These are phyloP conservation scores for Fallopia convolvulus DNA, from an alignment of 148 eudicot genomes.

Conservation along the genomic window DNA sequence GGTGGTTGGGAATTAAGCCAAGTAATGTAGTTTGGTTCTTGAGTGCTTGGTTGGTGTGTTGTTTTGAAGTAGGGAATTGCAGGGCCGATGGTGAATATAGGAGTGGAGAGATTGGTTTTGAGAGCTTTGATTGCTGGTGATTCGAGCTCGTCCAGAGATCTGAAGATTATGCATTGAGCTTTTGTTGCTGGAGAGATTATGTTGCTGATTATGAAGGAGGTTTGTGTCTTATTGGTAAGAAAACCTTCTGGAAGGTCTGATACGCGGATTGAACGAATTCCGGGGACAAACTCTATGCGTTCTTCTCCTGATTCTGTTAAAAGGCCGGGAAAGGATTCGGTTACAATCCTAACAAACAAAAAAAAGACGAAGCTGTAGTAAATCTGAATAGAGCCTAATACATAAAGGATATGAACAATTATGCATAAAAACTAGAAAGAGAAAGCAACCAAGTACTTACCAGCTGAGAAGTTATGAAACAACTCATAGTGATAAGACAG, in stretches of 20 bases:
- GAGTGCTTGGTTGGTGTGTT: neutral
- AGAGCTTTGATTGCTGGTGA: constrained; percentile 3
- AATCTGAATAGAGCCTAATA: no score
- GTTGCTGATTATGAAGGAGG: neutral
- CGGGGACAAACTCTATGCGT: neutral
- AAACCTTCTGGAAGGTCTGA: neutral
- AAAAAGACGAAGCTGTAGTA: no score
- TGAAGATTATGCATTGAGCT: neutral
- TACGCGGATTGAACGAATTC: neutral
- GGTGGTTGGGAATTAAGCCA: constrained; percentile 30
- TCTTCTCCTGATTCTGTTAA: constrained; percentile 5
- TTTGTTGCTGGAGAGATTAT: constrained; percentile 2
- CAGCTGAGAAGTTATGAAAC: neutral
- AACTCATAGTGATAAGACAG: constrained; percentile 21
- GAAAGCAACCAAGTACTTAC: neutral
- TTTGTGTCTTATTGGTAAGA: neutral
- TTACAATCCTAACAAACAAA: no score
- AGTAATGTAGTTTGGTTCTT: neutral
- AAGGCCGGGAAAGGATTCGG: neutral
- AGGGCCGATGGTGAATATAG: neutral
- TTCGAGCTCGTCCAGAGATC: constrained; percentile 4
- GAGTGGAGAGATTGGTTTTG: neutral
- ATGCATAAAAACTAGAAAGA: neutral
- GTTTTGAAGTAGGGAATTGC: constrained; percentile 3
- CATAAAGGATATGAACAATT: no score